These are phyloP conservation scores for Rhypophila decipiens DNA, from an alignment of 495 filamentous ascomycete genomes.

Conservation along the genomic window DNA sequence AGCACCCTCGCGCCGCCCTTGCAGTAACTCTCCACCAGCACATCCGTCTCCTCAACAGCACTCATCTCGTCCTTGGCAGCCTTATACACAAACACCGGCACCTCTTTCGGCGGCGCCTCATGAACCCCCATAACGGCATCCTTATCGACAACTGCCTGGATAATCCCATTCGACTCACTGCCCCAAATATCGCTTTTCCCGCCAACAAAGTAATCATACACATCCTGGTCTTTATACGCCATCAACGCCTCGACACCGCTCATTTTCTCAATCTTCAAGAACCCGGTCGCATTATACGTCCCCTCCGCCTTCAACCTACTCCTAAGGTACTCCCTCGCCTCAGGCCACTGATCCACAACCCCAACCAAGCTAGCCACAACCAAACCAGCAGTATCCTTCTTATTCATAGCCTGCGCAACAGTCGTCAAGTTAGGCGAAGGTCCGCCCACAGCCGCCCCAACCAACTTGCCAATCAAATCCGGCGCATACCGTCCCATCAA, in stretches of 20 bases:
- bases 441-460: constrained; percentile 48
- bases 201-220: constrained; percentile 33
- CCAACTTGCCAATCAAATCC: constrained; percentile 44
- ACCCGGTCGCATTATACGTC: constrained; percentile 17
- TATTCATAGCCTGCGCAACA: constrained; percentile 14
- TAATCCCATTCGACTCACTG: constrained; percentile 15
- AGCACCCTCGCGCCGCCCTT: constrained; percentile 26
- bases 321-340: constrained; percentile 11
- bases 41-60: constrained; percentile 36
- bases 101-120: constrained; percentile 34
- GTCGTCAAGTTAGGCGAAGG: constrained; percentile 26
- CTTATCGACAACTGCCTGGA: constrained; percentile 14
- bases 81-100: constrained; percentile 48
- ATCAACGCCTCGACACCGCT: constrained; percentile 11
- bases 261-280: constrained; percentile 18
- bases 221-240: constrained; percentile 23
- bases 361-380: constrained; percentile 14
- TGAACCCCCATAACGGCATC: constrained; percentile 36
- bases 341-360: constrained; percentile 15
- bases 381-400: constrained; percentile 10
- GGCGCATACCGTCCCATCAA: constrained; percentile 49
- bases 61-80: constrained; percentile 42
- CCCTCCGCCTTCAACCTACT: constrained; percentile 15
- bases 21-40: constrained; percentile 35
- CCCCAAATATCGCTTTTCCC: constrained; percentile 20